Conservation (phyloP, 192 early-diverging fungal genomes). For the Borealophlyctis nickersoniae region DNA sequence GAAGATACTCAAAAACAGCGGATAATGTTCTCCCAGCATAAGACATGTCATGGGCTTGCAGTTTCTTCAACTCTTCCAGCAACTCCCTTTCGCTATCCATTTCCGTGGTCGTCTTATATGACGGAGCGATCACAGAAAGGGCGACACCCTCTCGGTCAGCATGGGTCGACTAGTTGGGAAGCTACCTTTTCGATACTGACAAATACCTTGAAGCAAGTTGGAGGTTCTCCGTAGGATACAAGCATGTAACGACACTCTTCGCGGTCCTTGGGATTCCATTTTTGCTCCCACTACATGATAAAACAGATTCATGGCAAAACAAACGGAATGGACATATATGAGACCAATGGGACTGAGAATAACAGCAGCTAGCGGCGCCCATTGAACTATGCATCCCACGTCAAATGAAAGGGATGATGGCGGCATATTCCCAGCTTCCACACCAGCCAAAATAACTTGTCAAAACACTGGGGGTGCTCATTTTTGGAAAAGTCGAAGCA, state of each 20-base stretch:
- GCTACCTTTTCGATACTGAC: background rate
- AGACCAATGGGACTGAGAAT: too few species aligned
- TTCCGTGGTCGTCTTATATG: slow-evolving; percentile 26
- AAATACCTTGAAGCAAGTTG: slow-evolving; percentile 50
- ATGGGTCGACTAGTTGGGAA: background rate
- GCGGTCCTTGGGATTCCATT: slow-evolving; percentile 15
- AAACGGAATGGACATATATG: too few species aligned
- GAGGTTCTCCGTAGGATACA: slow-evolving; percentile 61
- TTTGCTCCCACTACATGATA: slow-evolving; percentile 38
- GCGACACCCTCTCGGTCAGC: background rate
- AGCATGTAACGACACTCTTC: slow-evolving; percentile 75
- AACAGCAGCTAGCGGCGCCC: too few species aligned
- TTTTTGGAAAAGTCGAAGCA: too few species aligned
- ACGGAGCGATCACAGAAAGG: slow-evolving; percentile 6
- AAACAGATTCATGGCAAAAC: too few species aligned
- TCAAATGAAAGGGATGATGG: too few species aligned
- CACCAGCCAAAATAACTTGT: too few species aligned
- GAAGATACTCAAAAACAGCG: slow-evolving; percentile 67
- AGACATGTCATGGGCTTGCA: slow-evolving; percentile 61
- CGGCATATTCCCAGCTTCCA: too few species aligned
- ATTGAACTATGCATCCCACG: too few species aligned
- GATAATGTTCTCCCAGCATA: slow-evolving; percentile 64
- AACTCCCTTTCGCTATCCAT: slow-evolving; percentile 33
- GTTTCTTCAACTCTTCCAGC: slow-evolving; percentile 58
- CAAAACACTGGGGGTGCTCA: too few species aligned